phyloP scores from a whole-genome alignment of 176 grass and related monocot genomes.

The Oropetium thomaeum region DNA sequence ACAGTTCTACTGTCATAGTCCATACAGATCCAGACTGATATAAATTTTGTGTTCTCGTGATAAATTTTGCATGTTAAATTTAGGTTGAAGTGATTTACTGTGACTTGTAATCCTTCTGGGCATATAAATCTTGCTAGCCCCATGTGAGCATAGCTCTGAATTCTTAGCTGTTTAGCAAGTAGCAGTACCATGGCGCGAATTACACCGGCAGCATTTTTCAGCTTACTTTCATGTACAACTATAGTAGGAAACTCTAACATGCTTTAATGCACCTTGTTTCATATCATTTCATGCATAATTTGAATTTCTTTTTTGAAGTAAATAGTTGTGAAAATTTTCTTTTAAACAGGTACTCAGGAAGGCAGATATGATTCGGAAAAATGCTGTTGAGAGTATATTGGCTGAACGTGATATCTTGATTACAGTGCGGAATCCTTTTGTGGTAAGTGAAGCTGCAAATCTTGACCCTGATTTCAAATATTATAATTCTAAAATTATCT shows the following conservation, averaged over 20 bases:
- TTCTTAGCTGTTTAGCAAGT: not conserved
- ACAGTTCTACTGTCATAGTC: not conserved
- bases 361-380: conserved; percentile 99
- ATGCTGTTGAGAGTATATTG: conserved; percentile 99
- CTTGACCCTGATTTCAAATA: not conserved
- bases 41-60: not conserved
- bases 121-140: conserved; percentile 21
- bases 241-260: conserved; percentile 2
- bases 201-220: conserved; percentile 18
- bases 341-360: conserved; percentile 86
- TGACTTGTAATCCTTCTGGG: conserved; percentile 3
- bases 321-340: too few relatives aligned
- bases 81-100: not conserved
- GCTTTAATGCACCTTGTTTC: not conserved
- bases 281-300: conserved; percentile 9
- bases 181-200: not conserved
- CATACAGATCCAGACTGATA: not conserved
- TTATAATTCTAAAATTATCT: conserved; percentile 28
- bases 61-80: not conserved
- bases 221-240: conserved; percentile 15
- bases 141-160: not conserved
- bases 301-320: too few relatives aligned
- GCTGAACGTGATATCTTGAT: conserved; percentile 98
- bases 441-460: conserved; percentile 57
- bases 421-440: conserved; percentile 97